Base-by-base conservation (phyloP, 2,329 filamentous ascomycete genomes). In the Phaeosphaeria sp. region DNA sequence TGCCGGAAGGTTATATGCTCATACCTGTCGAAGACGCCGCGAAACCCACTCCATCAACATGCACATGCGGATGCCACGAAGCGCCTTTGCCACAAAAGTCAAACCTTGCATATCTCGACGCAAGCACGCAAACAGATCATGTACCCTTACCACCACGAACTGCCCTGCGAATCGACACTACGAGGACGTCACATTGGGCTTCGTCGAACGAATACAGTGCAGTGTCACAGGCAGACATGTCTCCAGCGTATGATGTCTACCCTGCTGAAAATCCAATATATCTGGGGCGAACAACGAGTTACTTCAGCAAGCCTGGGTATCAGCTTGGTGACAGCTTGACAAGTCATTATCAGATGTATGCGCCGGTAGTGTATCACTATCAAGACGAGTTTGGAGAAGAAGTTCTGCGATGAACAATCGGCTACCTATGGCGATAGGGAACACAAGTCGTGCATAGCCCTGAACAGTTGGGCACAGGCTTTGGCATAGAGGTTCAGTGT, bases 231-330 rank as follows among this genome's bases (percentile, higher is more conserved):
- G 65, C 68, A 17, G 27, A 66, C 13, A 50, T 62, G 1, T 67
- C 66, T 0, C 68, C 69, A 2, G 39, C 59, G 2, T 58, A 60
- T 10, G 64, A 63, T 11, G 51, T 59, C 10, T 49, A 39, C 9
- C 55, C 58, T 5, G 11, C 23, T 9, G 27, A 46, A 1, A 68
- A 66, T 44, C 71, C 71, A 0, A 62, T 75, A 0, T 54, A 63
- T 22, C 75, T 76, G 69, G 72, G 74, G 0, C 56, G 69, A 18
- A 72, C 73, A 72, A 59, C 73, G 30, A 68, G 67, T 20, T 76
- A 71, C 43, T 76, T 75, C 53, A 69, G 59, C 13, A 72, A 69
- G 21, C 72, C 72, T 0, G 69, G 69, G 2, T 76, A 77, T 39
- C 68, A 72, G 43, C 61, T 76, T 1, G 73, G 74, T 0, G 71